Conservation (phyloP, 768 basidiomycete species). For the Lentinula sp. region DNA sequence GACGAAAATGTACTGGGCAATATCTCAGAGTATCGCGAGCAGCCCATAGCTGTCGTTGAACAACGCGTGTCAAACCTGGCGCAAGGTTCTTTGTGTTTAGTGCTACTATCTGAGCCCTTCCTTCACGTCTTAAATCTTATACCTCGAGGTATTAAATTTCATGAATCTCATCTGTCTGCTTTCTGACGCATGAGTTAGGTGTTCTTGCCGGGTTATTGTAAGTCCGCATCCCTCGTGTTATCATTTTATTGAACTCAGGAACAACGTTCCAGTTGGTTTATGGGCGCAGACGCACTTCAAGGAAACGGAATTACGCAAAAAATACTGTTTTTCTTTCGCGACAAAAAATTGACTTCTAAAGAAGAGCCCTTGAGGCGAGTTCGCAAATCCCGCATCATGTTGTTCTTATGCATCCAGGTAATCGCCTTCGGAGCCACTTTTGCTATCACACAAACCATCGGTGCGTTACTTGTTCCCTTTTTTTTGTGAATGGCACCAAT, state of each 20-base stretch:
- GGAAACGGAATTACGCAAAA: constrained; percentile 81
- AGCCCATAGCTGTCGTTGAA: constrained; percentile 76
- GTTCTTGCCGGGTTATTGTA: constrained; percentile 86
- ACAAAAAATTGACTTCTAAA: constrained; percentile 52
- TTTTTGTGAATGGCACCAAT: constrained; percentile 3
- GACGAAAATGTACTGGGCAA: neutral
- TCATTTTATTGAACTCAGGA: neutral
- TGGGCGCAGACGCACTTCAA: constrained; percentile 80
- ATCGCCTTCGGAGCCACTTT: constrained; percentile 84
- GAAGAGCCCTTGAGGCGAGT: constrained; percentile 74
- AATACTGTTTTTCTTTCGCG: constrained; percentile 73
- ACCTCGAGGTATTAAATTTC: constrained; percentile 46
- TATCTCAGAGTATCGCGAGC: constrained; percentile 29
- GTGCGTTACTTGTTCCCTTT: constrained; percentile 30
- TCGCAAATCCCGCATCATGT: constrained; percentile 62
- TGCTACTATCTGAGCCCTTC: constrained; percentile 78
- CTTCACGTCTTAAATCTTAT: constrained; percentile 75
- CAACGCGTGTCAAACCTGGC: constrained; percentile 90
- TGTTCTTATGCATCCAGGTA: constrained; percentile 74
- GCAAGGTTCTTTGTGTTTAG: constrained; percentile 74
- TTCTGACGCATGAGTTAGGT: constrained; percentile 24
- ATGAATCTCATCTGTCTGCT: neutral
- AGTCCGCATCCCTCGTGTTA: constrained; percentile 17
- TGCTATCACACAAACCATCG: constrained; percentile 86
- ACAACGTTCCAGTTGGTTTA: constrained; percentile 63